Evolutionary conservation across 768 basidiomycete species (phyloP).

Genomic region (Termitomyces sp.): DNA sequence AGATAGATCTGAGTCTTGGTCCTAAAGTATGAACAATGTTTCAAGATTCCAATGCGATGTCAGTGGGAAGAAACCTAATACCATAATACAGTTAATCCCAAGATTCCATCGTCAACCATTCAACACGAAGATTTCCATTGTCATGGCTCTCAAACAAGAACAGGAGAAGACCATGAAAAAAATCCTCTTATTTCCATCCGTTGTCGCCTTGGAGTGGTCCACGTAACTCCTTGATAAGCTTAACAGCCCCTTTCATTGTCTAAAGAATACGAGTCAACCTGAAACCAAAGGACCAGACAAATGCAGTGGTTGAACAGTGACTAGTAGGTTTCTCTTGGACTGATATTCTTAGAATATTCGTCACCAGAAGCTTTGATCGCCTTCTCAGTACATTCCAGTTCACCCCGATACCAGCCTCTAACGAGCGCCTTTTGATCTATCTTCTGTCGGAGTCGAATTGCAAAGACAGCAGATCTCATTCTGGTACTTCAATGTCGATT

Average conservation of each 20-base stretch:
- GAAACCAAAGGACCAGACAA: too few species aligned
- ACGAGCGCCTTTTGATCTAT: not conserved
- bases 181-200: not conserved
- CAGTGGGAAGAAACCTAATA: too few species aligned
- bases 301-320: too few species aligned
- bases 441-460: not conserved
- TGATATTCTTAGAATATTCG: not conserved
- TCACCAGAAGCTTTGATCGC: not conserved
- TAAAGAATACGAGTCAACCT: too few species aligned
- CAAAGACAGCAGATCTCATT: not conserved
- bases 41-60: too few species aligned
- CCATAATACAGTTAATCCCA: too few species aligned
- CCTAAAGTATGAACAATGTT: too few species aligned
- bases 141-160: not conserved
- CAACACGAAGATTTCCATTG: not conserved
- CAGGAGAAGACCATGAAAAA: not conserved
- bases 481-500: not conserved
- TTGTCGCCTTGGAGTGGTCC: not conserved
- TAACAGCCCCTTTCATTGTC: too few species aligned
- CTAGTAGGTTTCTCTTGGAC: too few species aligned
- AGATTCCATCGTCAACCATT: not conserved
- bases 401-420: not conserved
- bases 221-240: too few species aligned
- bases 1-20: too few species aligned
- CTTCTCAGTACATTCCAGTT: not conserved